Evolutionary conservation across 805 yeast genomes (phyloP).

Genomic region (Alloascoidea hylecoeti): DNA sequence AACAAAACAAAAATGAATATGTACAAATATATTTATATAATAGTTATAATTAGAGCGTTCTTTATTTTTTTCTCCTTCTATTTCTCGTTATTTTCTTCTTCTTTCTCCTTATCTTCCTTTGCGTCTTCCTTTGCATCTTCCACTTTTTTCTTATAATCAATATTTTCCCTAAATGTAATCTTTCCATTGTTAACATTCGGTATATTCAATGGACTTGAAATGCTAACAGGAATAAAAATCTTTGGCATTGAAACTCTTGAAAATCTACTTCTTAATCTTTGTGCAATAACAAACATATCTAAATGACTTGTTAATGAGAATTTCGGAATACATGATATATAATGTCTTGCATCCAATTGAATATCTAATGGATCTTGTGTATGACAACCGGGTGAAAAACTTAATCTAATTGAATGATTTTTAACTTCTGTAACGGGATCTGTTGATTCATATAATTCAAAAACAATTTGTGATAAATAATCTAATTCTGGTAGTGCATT

Average conservation of each 20-base stretch:
- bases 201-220: constrained; percentile 54
- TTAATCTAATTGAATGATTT: constrained; percentile 78
- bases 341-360: constrained; percentile 90
- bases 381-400: constrained; percentile 97
- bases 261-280: constrained; percentile 68
- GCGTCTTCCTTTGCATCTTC: no score
- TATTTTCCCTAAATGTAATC: no score
- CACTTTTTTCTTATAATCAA: no score
- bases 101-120: no score
- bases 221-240: constrained; percentile 80
- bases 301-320: constrained; percentile 83
- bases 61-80: no score
- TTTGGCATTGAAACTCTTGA: constrained; percentile 82
- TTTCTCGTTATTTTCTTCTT: no score
- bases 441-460: constrained; percentile 79
- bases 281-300: constrained; percentile 80
- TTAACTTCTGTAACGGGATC: constrained; percentile 55
- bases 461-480: constrained; percentile 85
- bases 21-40: no score
- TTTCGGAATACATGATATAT: constrained; percentile 90
- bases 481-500: constrained; percentile 95
- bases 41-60: no score
- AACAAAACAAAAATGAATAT: no score
- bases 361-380: constrained; percentile 96
- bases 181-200: no score